Evolutionary conservation across 208 protist genomes (phyloP).

Genomic region (Acanthamoeba triangularis): DNA sequence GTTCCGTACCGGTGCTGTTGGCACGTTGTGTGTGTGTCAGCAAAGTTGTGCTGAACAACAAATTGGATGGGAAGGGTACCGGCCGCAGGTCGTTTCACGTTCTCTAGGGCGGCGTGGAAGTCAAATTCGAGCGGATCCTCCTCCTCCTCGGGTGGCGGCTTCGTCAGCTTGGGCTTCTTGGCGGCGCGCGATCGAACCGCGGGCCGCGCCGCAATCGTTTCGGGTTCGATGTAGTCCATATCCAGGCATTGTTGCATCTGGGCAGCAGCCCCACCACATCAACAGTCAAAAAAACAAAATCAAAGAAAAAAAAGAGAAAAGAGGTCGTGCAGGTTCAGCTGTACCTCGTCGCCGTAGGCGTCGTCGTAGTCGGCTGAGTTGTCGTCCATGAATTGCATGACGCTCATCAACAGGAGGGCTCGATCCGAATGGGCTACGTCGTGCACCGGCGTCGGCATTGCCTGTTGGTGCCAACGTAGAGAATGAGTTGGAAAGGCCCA

Average conservation of each 20-base stretch:
- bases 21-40: not conserved
- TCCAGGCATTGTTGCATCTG: slow-evolving; percentile 18
- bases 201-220: not conserved
- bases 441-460: slow-evolving; percentile 38
- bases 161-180: not conserved
- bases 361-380: not conserved
- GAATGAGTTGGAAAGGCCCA: not conserved
- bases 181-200: not conserved
- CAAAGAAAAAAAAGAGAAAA: slow-evolving; percentile 28
- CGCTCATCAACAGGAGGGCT: slow-evolving; percentile 1
- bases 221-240: slow-evolving; percentile 1
- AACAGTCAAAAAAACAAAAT: not conserved
- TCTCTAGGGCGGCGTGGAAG: not conserved
- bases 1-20: not conserved
- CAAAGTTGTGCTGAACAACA: not conserved
- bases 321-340: too few relatives aligned
- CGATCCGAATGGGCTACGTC: slow-evolving; percentile 2
- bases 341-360: slow-evolving; percentile 31
- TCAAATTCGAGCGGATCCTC: not conserved
- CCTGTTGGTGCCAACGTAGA: not conserved
- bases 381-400: slow-evolving; percentile 64
- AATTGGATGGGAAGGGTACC: not conserved
- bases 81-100: not conserved
- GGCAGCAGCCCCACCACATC: not conserved
- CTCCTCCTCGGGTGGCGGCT: not conserved